These are phyloP conservation scores for Scedosporium dehoogii DNA, from an alignment of 2,329 filamentous ascomycete species.

Conservation along the genomic window DNA sequence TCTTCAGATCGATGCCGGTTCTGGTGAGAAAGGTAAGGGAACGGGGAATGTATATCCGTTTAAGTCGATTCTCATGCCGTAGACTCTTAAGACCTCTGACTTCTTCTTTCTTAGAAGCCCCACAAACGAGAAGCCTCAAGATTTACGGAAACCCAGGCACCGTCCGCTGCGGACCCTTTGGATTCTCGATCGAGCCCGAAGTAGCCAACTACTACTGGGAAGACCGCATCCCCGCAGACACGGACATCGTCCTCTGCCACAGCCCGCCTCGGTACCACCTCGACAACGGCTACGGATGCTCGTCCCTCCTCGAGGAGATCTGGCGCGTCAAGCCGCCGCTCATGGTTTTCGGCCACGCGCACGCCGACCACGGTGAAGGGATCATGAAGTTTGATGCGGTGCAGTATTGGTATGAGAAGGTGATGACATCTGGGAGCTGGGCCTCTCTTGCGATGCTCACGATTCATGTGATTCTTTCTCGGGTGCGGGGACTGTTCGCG, in stretches of 20 bases:
- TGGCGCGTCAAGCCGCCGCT: constrained; percentile 65
- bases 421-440: background rate
- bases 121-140: background rate
- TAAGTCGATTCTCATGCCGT: no score
- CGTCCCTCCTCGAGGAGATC: constrained; percentile 60
- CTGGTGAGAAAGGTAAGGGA: background rate
- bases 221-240: constrained; percentile 13
- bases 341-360: constrained; percentile 80
- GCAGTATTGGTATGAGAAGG: constrained; percentile 2
- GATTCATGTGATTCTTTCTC: background rate
- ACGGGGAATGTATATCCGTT: background rate
- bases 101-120: background rate
- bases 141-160: background rate
- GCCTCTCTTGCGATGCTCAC: background rate
- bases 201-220: constrained; percentile 18
- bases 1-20: constrained; percentile 40
- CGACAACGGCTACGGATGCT: constrained; percentile 49
- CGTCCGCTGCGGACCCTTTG: background rate
- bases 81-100: background rate
- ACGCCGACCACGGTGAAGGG: constrained; percentile 27
- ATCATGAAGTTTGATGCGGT: background rate
- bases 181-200: constrained; percentile 27
- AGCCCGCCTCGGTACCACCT: constrained; percentile 25
- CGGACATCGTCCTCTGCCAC: constrained; percentile 29
- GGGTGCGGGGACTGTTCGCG: background rate